Conservation (phyloP, 2,329 filamentous ascomycete species). For the Proliferodiscus dingleyae region DNA sequence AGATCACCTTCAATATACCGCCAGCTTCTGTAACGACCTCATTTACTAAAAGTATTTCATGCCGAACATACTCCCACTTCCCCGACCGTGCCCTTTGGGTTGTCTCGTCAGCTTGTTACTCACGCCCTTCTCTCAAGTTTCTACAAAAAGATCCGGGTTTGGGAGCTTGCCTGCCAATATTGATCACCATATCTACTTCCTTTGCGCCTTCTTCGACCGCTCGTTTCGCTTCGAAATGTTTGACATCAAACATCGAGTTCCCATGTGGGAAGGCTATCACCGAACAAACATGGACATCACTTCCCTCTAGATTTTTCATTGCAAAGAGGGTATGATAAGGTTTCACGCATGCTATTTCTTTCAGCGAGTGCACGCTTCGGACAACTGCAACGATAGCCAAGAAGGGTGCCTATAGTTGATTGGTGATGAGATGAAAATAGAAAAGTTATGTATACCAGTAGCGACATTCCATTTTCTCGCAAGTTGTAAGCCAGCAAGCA, state of each 20-base stretch:
- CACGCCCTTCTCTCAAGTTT: too few species aligned
- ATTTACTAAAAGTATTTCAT: constrained; percentile 49
- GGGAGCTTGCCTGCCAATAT: constrained; percentile 44
- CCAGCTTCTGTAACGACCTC: constrained; percentile 39
- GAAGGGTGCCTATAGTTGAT: not conserved
- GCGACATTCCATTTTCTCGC: constrained; percentile 45
- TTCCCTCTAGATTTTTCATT: constrained; percentile 41
- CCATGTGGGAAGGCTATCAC: constrained; percentile 60
- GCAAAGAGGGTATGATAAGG: constrained; percentile 50
- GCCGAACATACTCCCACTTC: constrained; percentile 51
- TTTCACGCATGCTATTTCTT: constrained; percentile 47
- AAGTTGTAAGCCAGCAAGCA: constrained; percentile 44
- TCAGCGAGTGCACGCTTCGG: not conserved
- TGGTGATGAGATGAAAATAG: not conserved
- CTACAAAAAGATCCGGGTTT: not conserved
- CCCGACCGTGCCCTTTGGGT: constrained; percentile 21
- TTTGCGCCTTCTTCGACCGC: constrained; percentile 44
- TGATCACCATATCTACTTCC: constrained; percentile 59
- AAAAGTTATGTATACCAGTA: constrained; percentile 25
- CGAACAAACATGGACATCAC: constrained; percentile 47
- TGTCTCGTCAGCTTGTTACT: not conserved
- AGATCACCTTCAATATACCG: constrained; percentile 54
- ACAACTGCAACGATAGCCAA: not conserved
- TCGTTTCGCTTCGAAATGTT: constrained; percentile 47
- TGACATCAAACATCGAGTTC: constrained; percentile 48